Evolutionary conservation across 352 stramenopile genomes (phyloP).

Genomic region (Stramenopiles sp.): DNA sequence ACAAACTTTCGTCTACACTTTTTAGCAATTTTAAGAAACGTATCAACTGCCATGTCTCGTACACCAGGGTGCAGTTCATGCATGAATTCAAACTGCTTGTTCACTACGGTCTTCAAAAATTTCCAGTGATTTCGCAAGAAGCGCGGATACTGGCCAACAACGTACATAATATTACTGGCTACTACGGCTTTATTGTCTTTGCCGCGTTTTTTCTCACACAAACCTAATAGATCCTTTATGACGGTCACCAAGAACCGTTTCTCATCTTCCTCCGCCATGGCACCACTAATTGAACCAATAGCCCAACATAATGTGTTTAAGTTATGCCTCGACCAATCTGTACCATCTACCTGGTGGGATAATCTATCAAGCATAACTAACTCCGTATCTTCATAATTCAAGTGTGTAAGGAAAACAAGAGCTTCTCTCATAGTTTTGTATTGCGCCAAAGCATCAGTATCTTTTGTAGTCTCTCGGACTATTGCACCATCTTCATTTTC

Average conservation of each 20-base stretch:
- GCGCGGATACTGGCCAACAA: slow-evolving; percentile 97
- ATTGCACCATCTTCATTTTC: slow-evolving; percentile 96
- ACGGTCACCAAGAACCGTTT: slow-evolving; percentile 98
- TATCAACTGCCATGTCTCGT: slow-evolving; percentile 97
- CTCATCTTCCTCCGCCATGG: slow-evolving; percentile 97
- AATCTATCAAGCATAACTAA: slow-evolving; percentile 97
- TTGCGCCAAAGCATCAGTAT: slow-evolving; percentile 95
- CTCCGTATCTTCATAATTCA: slow-evolving; percentile 98
- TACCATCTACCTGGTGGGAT: slow-evolving; percentile 57
- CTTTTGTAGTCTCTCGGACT: slow-evolving; percentile 89
- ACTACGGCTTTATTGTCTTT: slow-evolving; percentile 99
- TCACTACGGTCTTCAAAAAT: slow-evolving; percentile 99
- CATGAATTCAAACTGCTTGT: slow-evolving; percentile 99
- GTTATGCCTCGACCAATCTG: slow-evolving; percentile 79
- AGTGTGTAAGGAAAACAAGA: slow-evolving; percentile 96
- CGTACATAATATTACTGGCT: slow-evolving; percentile 99
- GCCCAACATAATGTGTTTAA: slow-evolving; percentile 99
- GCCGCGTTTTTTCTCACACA: slow-evolving; percentile 92
- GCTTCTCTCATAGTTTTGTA: slow-evolving; percentile 99
- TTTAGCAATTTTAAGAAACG: slow-evolving; percentile 95
- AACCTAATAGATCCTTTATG: slow-evolving; percentile 92
- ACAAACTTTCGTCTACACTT: slow-evolving; percentile 96
- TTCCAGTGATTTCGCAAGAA: slow-evolving; percentile 99
- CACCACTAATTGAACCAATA: slow-evolving; percentile 93
- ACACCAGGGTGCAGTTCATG: slow-evolving; percentile 96